Conservation (phyloP, 2,329 filamentous ascomycete species). For the Exophiala sideris region DNA sequence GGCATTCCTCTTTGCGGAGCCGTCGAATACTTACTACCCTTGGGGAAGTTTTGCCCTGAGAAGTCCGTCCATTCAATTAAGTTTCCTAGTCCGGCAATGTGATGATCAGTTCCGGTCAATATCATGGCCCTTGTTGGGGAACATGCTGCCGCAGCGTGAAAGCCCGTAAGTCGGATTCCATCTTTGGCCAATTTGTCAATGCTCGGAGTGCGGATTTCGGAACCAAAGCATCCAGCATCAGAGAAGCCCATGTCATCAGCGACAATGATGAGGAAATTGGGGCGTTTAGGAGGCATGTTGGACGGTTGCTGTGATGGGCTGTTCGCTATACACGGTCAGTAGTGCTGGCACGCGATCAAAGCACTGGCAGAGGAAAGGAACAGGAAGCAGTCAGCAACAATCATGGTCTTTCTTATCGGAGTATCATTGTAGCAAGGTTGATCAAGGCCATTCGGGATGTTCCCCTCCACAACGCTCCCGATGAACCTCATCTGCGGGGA, state of each 20-base stretch:
- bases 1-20: constrained; percentile 57
- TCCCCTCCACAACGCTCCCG: too few relatives aligned
- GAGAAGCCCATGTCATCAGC: constrained; percentile 61
- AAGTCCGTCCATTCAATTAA: constrained; percentile 55
- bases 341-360: background rate
- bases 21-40: constrained; percentile 49
- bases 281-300: constrained; percentile 42
- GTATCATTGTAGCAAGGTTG: background rate
- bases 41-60: constrained; percentile 52
- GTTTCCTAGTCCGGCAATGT: constrained; percentile 54
- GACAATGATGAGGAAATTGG: constrained; percentile 60
- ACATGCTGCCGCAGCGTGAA: constrained; percentile 63
- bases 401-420: background rate
- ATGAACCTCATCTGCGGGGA: too few relatives aligned
- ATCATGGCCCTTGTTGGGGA: constrained; percentile 65
- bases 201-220: constrained; percentile 60
- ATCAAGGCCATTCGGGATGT: background rate
- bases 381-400: background rate
- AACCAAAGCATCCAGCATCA: constrained; percentile 58
- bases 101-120: constrained; percentile 55
- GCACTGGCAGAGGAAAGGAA: background rate
- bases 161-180: constrained; percentile 61
- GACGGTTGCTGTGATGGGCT: background rate
- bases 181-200: constrained; percentile 53
- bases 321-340: background rate